Evolutionary conservation across 164 flowering plant genomes (phyloP).

Genomic region (Brasenia schreberi): DNA sequence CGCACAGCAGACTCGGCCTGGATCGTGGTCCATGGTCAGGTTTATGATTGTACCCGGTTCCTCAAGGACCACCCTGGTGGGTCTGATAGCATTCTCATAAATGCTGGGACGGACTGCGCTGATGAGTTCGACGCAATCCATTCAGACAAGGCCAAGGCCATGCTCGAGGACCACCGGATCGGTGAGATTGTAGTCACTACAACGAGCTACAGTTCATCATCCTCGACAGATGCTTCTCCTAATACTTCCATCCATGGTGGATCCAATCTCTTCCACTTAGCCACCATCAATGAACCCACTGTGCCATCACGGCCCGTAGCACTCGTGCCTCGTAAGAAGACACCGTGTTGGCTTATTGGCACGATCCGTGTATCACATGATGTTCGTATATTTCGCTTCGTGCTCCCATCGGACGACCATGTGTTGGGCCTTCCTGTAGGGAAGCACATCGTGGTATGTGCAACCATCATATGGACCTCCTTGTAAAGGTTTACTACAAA

Average conservation of each 20-base stretch:
- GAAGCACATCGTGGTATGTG: conserved; percentile 78
- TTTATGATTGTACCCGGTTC: conserved; percentile 86
- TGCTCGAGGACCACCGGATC: conserved; percentile 59
- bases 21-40: conserved; percentile 88
- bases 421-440: conserved; percentile 78
- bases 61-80: conserved; percentile 95
- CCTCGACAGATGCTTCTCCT: conserved; percentile 25
- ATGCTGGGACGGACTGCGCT: conserved; percentile 91
- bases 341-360: conserved; percentile 50
- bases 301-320: conserved; percentile 19
- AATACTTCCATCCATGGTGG: conserved; percentile 59
- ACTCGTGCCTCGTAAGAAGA: conserved; percentile 47
- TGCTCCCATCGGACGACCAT: conserved; percentile 54
- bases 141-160: conserved; percentile 78
- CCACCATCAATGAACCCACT: conserved; percentile 43
- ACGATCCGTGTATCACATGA: conserved; percentile 61
- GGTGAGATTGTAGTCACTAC: conserved; percentile 48
- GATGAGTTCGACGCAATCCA: conserved; percentile 97
- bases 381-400: conserved; percentile 58
- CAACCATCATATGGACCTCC: conserved; percentile 53
- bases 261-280: conserved; percentile 18
- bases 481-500: conserved; percentile 70
- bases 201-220: conserved; percentile 50
- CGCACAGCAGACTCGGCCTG: conserved; percentile 68
- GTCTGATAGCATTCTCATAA: conserved; percentile 83